Base-by-base conservation (phyloP, 2,329 filamentous ascomycete genomes). In the Diaporthe citrichinensis region DNA sequence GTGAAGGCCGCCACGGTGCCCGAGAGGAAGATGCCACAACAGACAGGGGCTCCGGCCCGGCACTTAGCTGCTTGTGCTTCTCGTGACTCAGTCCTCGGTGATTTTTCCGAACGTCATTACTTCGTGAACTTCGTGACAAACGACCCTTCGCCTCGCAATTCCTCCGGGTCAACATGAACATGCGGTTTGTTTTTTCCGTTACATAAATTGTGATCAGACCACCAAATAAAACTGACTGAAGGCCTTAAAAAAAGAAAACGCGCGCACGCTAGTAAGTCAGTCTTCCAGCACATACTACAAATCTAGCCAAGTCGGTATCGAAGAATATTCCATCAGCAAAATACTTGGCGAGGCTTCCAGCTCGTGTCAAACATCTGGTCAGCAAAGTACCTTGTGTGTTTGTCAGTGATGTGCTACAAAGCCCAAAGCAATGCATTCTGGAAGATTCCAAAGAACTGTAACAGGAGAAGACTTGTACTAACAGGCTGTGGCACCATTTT, bases 331-430 rank as follows among this genome's bases (percentile, higher is more conserved):
- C 12, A 10, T 67, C 61, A 49, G 49, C 44, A 20, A 17, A 67
- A 51, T n/a, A 67, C 61, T 36, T 67, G 41, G 20, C 61, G 59
- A 8, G 84, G 80, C 7, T 73, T 71, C 87, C 87, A 89, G 6
- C 81, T 76, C 2, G 82, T 79, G 67, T 86, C 83, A 58, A 88
- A 87, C 82, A 89, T 86, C 72, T 87, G 86, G 10, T 85, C 83
- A 14, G 87, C 82, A 80, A 88, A 88, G 76, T 85, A 86, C 39
- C 59, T 65, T 17, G 25, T 17, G 25, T 31, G 8, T 8, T 15
- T 31, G 41, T 46, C 17, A 31, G 59, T 65, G 15, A 7, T 17
- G 6, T 6, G 59, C 25, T 23, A 28, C 25, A 14, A 14, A 46
- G 15, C 14, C n/a, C 10, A 7, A 12, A 31, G 14, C 4, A 31